Base-by-base conservation (phyloP, 2,329 filamentous ascomycete species). In the Nigrospora osmanthi region DNA sequence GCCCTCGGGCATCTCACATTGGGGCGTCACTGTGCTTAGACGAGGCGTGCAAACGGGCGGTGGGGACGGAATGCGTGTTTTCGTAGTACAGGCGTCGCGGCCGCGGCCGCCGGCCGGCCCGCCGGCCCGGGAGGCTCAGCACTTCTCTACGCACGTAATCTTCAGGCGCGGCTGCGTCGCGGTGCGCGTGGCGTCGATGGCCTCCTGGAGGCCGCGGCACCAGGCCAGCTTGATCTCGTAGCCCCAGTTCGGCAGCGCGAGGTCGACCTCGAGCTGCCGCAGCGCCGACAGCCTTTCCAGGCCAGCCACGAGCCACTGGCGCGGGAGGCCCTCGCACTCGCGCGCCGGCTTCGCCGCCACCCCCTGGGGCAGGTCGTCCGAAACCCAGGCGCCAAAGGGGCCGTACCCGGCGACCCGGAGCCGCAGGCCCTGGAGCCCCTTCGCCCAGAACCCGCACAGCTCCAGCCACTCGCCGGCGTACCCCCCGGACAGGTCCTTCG, bases 261-360 rank as follows among this genome's bases (percentile, higher is more conserved):
- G 53, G 54, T 72, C 69, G 43, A 72, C 58, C 54, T 72, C 70
- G 5, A 72, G 46, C 41, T 51, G 57, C 48, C 62, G 54, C 40
- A 72, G 54, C 13, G 41, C 50, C 6, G 23, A 33, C 49, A 72
- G 49, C 36, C 48, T 48, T 14, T 50, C 44, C 38, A 73, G 51
- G 2, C 67, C 65, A 6, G 47, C 54, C 33, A 58, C 59, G 28
- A 66, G 51, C 62, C 61, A 65, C 11, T 45, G 45, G 40, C 43
- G 46, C 15, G 40, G 35, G 13, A 19, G 38, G 10, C 47, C 54
- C n/a, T 10, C 35, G n/a, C 30, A 35, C 35, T 38, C 14, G n/a
- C n/a, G n/a, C 6, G 15, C 45, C 16, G 47, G 49, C 16, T 51
- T 48, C n/a, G 46, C 15, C 40, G 38, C 19, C 47, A 42, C 17